These are phyloP conservation scores for Apiosordaria backusii DNA, from an alignment of 495 filamentous ascomycete genomes.

Conservation along the genomic window DNA sequence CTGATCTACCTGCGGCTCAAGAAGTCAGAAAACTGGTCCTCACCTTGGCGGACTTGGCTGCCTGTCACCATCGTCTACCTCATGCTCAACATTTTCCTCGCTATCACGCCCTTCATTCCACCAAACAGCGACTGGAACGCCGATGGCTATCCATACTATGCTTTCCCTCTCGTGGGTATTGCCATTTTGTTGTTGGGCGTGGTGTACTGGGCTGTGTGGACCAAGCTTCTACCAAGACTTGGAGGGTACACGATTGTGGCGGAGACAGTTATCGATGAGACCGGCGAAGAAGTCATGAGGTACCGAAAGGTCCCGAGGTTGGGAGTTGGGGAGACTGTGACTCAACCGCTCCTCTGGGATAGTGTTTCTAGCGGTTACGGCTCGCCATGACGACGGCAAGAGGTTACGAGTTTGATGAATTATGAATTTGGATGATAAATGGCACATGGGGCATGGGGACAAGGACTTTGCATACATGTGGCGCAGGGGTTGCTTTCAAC, in stretches of 20 bases:
- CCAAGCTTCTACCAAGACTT: conserved; percentile 42
- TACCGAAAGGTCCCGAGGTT: conserved; percentile 26
- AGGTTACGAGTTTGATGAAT: background rate
- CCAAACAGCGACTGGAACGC: conserved; percentile 50
- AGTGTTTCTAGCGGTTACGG: background rate
- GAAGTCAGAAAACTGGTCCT: conserved; percentile 42
- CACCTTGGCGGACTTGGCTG: conserved; percentile 43
- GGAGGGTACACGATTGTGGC: conserved; percentile 46
- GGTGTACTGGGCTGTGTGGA: conserved; percentile 52
- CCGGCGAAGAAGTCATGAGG: conserved; percentile 43
- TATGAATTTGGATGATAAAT: background rate
- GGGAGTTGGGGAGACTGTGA: background rate
- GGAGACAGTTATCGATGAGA: conserved; percentile 36
- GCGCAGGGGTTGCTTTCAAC: background rate
- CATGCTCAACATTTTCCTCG: conserved; percentile 49
- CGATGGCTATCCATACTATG: conserved; percentile 49
- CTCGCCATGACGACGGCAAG: background rate
- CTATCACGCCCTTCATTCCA: conserved; percentile 49
- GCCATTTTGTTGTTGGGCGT: conserved; percentile 45
- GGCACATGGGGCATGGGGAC: background rate
- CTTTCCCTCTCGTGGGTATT: conserved; percentile 50
- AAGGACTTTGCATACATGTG: background rate
- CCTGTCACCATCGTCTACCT: conserved; percentile 44
- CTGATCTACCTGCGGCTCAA: conserved; percentile 48
- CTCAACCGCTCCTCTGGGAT: background rate